Percentiles rank a stretch among this genome's conserved stretches.
phyloP scores from a whole-genome alignment of 1,284 basidiomycete species.

The Malassezia vespertilionis region DNA sequence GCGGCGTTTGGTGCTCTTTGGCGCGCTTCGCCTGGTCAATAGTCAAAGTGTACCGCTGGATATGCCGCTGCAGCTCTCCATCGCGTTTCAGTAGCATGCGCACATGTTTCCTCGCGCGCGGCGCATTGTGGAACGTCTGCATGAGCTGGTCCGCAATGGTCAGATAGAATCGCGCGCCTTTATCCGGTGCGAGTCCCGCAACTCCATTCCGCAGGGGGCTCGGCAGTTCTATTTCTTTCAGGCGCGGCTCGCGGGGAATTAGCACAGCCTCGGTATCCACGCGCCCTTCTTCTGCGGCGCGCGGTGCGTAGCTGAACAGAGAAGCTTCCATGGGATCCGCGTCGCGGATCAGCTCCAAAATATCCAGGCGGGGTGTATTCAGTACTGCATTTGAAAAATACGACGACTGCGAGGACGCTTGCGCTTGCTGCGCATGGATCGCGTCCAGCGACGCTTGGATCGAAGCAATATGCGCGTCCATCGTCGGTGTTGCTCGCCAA shows the following conservation, averaged over 20 bases:
- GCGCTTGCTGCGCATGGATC: constrained; percentile 23
- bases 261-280: not conserved
- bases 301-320: constrained; percentile 22
- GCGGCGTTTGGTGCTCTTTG: constrained; percentile 3
- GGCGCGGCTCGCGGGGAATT: not conserved
- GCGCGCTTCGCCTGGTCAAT: constrained; percentile 21
- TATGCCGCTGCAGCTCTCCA: constrained; percentile 20
- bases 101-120: constrained; percentile 41
- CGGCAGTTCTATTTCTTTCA: constrained; percentile 3
- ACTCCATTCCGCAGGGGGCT: constrained; percentile 24
- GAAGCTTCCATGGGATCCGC: constrained; percentile 36
- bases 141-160: constrained; percentile 12
- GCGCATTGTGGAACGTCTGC: constrained; percentile 20
- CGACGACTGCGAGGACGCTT: constrained; percentile 16
- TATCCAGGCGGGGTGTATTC: constrained; percentile 29
- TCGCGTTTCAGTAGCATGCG: constrained; percentile 34
- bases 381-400: constrained; percentile 40
- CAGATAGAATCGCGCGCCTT: constrained; percentile 15
- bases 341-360: constrained; percentile 41
- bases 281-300: not conserved
- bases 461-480: constrained; percentile 36
- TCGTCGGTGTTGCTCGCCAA: constrained; percentile 11
- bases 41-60: constrained; percentile 20
- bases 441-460: constrained; percentile 31
- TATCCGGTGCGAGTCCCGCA: constrained; percentile 30